A percentile compares a stretch with the other conserved stretches of the same genome.
Evolutionary conservation across 1,139 yeast species (phyloP).

Genomic region (Geotrichum aggregatum): DNA sequence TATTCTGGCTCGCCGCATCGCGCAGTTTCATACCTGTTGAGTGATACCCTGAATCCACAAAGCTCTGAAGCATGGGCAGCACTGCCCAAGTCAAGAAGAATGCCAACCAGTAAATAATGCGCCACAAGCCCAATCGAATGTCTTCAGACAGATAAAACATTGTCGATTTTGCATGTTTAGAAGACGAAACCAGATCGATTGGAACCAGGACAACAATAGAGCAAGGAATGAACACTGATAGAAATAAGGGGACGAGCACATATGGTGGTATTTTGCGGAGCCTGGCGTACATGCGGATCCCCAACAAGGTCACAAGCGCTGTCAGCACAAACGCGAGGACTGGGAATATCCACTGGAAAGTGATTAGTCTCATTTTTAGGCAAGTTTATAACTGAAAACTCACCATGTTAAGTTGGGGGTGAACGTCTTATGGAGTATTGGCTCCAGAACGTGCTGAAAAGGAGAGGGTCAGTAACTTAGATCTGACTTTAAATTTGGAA

Average conservation of each 20-base stretch:
- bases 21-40: constrained; percentile 45
- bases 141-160: constrained; percentile 45
- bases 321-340: constrained; percentile 38
- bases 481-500: no score
- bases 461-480: no score
- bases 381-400: no score
- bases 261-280: constrained; percentile 41
- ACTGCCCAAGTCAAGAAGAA: constrained; percentile 67
- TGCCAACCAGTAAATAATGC: constrained; percentile 74
- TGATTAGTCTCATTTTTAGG: no score
- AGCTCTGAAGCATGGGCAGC: constrained; percentile 68
- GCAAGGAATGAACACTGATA: constrained; percentile 52
- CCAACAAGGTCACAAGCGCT: constrained; percentile 36
- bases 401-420: no score
- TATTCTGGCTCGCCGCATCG: constrained; percentile 56
- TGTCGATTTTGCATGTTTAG: constrained; percentile 25
- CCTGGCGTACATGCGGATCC: constrained; percentile 40
- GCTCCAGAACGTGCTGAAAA: no score
- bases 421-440: no score
- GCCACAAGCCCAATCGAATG: constrained; percentile 60
- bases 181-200: constrained; percentile 46
- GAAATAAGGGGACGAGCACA: constrained; percentile 41
- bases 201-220: constrained; percentile 57
- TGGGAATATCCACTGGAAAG: constrained; percentile 33
- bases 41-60: constrained; percentile 65